Percentiles rank a stretch among this genome's conserved stretches.
Evolutionary conservation across 164 flowering plant species (phyloP).

Genomic region (Saururus chinensis): DNA sequence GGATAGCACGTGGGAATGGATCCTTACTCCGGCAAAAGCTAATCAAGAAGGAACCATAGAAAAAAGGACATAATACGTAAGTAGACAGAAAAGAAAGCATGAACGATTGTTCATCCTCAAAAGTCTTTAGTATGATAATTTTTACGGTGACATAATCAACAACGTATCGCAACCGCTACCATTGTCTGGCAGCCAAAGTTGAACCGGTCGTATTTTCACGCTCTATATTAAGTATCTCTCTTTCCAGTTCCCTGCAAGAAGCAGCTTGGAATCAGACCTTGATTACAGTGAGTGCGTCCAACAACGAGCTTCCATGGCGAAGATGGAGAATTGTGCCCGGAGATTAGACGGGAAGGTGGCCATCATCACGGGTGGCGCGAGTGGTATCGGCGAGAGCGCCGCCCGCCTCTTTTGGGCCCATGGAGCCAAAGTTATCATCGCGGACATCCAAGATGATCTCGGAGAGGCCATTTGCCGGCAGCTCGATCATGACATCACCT

Average conservation of each 20-base stretch:
- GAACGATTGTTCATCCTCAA: too few relatives aligned
- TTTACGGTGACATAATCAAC: too few relatives aligned
- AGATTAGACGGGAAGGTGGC: slow-evolving; percentile 51
- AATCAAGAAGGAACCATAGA: too few relatives aligned
- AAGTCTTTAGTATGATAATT: too few relatives aligned
- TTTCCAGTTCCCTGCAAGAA: neutral
- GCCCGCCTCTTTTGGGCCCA: slow-evolving; percentile 26
- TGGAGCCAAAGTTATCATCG: slow-evolving; percentile 48
- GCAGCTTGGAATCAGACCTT: neutral
- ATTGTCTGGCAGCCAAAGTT: too few relatives aligned
- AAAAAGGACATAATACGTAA: too few relatives aligned
- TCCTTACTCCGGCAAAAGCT: too few relatives aligned
- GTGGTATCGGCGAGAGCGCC: slow-evolving; percentile 40
- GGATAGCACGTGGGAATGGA: neutral
- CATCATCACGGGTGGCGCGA: slow-evolving; percentile 48
- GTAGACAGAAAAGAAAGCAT: too few relatives aligned
- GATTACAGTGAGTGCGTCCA: too few relatives aligned
- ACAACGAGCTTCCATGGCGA: neutral
- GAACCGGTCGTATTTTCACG: too few relatives aligned
- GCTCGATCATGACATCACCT: slow-evolving; percentile 1
- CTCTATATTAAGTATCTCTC: neutral
- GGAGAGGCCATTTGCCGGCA: neutral
- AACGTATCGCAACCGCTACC: too few relatives aligned
- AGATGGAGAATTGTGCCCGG: neutral
- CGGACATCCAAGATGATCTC: slow-evolving; percentile 14